A percentile compares a stretch with the other conserved stretches of the same genome.
Evolutionary conservation across 306 rosid species (phyloP).

Genomic region (Castanea mollissima): DNA sequence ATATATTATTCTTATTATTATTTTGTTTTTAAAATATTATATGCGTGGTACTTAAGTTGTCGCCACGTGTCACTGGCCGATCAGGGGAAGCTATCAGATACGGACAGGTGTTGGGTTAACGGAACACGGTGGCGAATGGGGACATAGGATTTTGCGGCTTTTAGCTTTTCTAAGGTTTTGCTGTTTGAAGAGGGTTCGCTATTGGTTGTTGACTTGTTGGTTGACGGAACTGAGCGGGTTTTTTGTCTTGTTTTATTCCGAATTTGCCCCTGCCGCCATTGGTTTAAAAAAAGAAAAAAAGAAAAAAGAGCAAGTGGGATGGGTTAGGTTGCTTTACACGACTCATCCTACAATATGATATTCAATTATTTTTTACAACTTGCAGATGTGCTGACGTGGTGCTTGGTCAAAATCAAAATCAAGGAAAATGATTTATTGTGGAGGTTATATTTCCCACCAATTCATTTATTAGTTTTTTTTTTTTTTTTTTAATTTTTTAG

Average conservation of each 20-base stretch:
- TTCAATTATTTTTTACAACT: conserved; percentile 2
- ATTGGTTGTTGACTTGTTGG: conserved; percentile 4
- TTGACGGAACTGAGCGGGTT: neutral
- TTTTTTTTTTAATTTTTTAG: too few relatives aligned
- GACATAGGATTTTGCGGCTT: neutral
- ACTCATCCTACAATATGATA: conserved; percentile 2
- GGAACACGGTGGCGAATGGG: conserved; percentile 9
- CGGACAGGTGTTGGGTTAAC: conserved; percentile 5
- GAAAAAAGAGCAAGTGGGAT: neutral
- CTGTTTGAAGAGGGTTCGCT: neutral
- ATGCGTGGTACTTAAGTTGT: neutral
- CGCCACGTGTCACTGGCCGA: conserved; percentile 34
- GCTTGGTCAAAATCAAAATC: neutral
- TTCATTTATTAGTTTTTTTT: neutral
- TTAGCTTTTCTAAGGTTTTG: neutral
- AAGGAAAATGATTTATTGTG: neutral
- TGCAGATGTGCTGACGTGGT: neutral
- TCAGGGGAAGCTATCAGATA: conserved; percentile 13
- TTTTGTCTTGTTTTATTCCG: neutral
- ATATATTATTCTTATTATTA: neutral
- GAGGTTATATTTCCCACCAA: neutral
- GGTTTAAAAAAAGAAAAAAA: neutral
- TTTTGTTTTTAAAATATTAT: neutral
- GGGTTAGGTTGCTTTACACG: conserved; percentile 15
- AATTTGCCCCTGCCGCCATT: neutral